These are phyloP conservation scores for Gloeophyllum trabeum DNA, from an alignment of 768 basidiomycete species.

Conservation along the genomic window DNA sequence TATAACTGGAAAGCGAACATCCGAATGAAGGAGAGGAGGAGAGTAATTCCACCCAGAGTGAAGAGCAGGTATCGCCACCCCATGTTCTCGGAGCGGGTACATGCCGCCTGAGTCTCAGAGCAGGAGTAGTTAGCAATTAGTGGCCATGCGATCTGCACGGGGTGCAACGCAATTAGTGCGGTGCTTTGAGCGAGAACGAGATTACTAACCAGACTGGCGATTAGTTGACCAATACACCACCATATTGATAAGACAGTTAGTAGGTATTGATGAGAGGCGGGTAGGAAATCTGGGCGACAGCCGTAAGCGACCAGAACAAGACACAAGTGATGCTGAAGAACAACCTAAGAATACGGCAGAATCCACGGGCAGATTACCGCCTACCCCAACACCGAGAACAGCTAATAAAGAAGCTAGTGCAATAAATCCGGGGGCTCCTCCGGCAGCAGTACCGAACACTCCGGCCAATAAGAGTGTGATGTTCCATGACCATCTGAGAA, in stretches of 20 bases:
- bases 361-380: slow-evolving; percentile 49
- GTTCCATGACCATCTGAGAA: slow-evolving; percentile 37
- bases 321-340: neutral
- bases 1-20: slow-evolving; percentile 40
- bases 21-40: slow-evolving; percentile 40
- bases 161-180: neutral
- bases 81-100: slow-evolving; percentile 38
- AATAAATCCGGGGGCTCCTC: slow-evolving; percentile 32
- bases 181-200: neutral
- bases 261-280: slow-evolving; percentile 44
- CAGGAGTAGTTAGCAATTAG: slow-evolving; percentile 47
- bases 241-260: slow-evolving; percentile 46
- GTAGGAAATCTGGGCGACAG: slow-evolving; percentile 32
- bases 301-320: slow-evolving; percentile 5
- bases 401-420: slow-evolving; percentile 36
- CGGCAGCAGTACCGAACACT: slow-evolving; percentile 40
- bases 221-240: slow-evolving; percentile 47
- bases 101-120: slow-evolving; percentile 16
- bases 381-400: slow-evolving; percentile 34
- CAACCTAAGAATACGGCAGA: slow-evolving; percentile 39
- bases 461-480: slow-evolving; percentile 42
- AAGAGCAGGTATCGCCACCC: slow-evolving; percentile 55
- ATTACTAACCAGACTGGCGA: slow-evolving; percentile 30
- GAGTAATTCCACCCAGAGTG: slow-evolving; percentile 37
- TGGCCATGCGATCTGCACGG: slow-evolving; percentile 42